phyloP scores from a whole-genome alignment of 495 filamentous ascomycete species.

The Aspergillus kassunensis region DNA sequence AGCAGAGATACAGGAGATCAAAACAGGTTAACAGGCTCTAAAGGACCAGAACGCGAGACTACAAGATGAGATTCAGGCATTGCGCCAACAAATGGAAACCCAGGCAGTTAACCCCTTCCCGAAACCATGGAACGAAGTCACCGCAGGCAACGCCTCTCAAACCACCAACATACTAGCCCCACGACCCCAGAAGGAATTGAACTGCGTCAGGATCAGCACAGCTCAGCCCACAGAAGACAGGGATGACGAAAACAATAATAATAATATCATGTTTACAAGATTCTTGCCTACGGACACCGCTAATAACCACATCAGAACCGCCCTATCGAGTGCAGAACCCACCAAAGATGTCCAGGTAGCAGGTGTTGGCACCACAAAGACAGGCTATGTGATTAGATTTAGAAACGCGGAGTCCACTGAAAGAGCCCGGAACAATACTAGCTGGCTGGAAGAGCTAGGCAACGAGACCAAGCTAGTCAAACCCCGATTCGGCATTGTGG shows the following conservation, averaged over 20 bases:
- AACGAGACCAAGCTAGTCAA: no score
- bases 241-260: neutral
- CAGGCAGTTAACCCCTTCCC: neutral
- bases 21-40: constrained; percentile 7
- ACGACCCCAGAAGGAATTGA: constrained; percentile 10
- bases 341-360: neutral
- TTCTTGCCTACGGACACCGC: no score
- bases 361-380: neutral
- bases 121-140: neutral
- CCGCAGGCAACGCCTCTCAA: neutral
- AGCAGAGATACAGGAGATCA: constrained; percentile 11
- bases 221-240: neutral
- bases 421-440: neutral
- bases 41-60: constrained; percentile 10
- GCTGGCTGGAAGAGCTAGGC: neutral
- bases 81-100: constrained; percentile 3
- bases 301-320: neutral
- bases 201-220: constrained; percentile 14
- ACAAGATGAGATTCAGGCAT: constrained; percentile 5
- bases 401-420: neutral
- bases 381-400: neutral
- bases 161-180: neutral
- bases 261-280: no score
- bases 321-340: neutral
- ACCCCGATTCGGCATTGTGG: no score